Percentiles rank a stretch among this genome's conserved stretches.
These are phyloP conservation scores for Saccharomycopsis synnaedendra DNA, from an alignment of 805 yeast species.

Conservation along the genomic window DNA sequence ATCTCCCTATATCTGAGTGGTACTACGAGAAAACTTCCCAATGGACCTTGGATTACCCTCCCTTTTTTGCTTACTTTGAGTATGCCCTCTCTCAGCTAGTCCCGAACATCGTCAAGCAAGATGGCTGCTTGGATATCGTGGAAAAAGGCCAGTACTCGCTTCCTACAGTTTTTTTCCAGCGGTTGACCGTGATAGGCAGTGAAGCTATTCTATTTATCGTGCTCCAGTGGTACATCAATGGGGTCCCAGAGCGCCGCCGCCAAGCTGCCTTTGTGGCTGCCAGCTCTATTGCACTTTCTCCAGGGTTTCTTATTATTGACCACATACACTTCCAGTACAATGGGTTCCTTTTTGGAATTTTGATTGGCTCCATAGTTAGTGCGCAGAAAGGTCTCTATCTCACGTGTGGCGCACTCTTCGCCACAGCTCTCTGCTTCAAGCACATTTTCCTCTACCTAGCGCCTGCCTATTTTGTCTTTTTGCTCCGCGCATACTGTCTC, in stretches of 20 bases:
- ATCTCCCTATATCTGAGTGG: slow-evolving; percentile 71
- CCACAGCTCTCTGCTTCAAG: slow-evolving; percentile 78
- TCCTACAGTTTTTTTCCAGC: slow-evolving; percentile 76
- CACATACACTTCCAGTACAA: slow-evolving; percentile 97
- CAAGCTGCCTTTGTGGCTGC: slow-evolving; percentile 59
- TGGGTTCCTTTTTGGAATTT: slow-evolving; percentile 81
- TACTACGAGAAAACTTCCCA: slow-evolving; percentile 65
- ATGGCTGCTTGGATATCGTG: slow-evolving; percentile 69
- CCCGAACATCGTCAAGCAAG: slow-evolving; percentile 47
- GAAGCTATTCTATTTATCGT: slow-evolving; percentile 64
- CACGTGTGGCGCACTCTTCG: slow-evolving; percentile 56
- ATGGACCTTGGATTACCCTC: slow-evolving; percentile 98
- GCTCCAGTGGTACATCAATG: slow-evolving; percentile 58
- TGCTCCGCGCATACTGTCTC: slow-evolving; percentile 63
- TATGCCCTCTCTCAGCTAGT: slow-evolving; percentile 65
- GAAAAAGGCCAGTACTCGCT: slow-evolving; percentile 56
- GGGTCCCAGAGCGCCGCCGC: slow-evolving; percentile 23
- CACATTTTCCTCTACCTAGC: slow-evolving; percentile 90
- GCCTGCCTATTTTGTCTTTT: slow-evolving; percentile 80
- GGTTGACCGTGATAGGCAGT: slow-evolving; percentile 66
- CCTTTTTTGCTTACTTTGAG: slow-evolving; percentile 94
- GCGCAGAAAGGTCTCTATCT: slow-evolving; percentile 51
- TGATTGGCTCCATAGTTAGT: slow-evolving; percentile 61
- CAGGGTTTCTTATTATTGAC: slow-evolving; percentile 84
- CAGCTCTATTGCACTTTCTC: slow-evolving; percentile 72